Percentiles rank a stretch among this genome's conserved stretches.
Conservation (phyloP, 1,284 basidiomycete genomes). For the Afroboletus lepidellus region DNA sequence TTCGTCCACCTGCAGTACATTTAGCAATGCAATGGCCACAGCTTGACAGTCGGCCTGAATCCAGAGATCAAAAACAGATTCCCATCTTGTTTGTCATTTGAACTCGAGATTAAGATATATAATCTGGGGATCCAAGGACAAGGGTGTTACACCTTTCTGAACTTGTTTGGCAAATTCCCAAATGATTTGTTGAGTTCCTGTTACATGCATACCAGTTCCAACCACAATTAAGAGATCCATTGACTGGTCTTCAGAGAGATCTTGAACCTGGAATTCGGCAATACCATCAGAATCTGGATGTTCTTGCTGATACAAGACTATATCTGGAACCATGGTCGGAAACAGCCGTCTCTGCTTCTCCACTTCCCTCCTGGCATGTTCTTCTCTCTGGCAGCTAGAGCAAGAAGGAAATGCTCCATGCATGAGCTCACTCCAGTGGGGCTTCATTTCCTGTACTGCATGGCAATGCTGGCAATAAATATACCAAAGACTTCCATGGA, state of each 20-base stretch:
- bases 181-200: constrained; percentile 13
- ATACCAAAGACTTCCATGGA: constrained; percentile 8
- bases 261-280: background rate
- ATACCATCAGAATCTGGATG: constrained; percentile 5
- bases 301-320: constrained; percentile 12
- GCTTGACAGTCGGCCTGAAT: constrained; percentile 13
- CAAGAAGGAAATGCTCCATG: constrained; percentile 1
- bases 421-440: background rate
- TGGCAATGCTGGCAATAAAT: constrained; percentile 11
- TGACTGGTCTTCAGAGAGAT: background rate
- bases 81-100: constrained; percentile 5
- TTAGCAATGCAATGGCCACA: background rate
- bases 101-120: constrained; percentile 12
- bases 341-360: background rate
- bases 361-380: background rate
- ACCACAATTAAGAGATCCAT: constrained; percentile 13
- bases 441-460: background rate
- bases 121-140: background rate
- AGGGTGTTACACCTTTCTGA: background rate
- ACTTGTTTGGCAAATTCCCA: background rate
- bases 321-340: constrained; percentile 9
- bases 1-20: background rate
- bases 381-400: background rate
- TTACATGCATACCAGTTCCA: constrained; percentile 11
- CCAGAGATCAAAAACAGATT: constrained; percentile 8